Evolutionary conservation across 257 asterid species (phyloP), one percentile per base, ranked within the genome.

Genomic region (Solanum stenotomum): DNA sequence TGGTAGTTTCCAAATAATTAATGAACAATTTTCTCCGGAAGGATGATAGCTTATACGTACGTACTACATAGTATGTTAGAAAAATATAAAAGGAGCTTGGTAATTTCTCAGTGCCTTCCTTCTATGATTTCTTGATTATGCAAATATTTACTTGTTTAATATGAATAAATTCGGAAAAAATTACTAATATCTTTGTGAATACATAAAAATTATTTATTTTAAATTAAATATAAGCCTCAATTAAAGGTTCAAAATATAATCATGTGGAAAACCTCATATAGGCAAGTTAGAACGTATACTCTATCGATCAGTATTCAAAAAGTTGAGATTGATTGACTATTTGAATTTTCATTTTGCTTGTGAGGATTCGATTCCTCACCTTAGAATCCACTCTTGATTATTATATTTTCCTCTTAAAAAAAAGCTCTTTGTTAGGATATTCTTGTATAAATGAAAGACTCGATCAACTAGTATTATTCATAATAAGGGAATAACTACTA

Each of bases 361-460:
- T 1, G 6, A 22, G 1, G 0, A 61, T 61, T 59, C 1, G 0
- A 61, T 22, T 22, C 13, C 5, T 22, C 1, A 22, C 4, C 11
- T 59, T 20, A 20, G 23, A 20, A 59, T 8, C 25, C 25, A 13
- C 25, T 59, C 67, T 20, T 56, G 0, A 56, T 18, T 20, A 0
- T 20, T 20, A 56, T 56, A 56, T 56, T 56, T 56, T 20, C 5
- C 5, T 23, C 12, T 59, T 52, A 2, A 56, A 18, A 6, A 52
- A 18, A 56, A 56, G 10, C 67, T 56, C 67, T 20, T 63, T 10
- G 15, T 31, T 33, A 16, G 46, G 49, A 74, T 35, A 74, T 74
- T 35, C 29, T 74, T 74, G 18, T 2, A 74, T 20, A 9, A 74
- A 35, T 44, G 49, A 10, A 74, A 74, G 79, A 33, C 25, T 72